Evolutionary conservation across 257 asterid genomes (phyloP).

Genomic region (Primulina tabacum): DNA sequence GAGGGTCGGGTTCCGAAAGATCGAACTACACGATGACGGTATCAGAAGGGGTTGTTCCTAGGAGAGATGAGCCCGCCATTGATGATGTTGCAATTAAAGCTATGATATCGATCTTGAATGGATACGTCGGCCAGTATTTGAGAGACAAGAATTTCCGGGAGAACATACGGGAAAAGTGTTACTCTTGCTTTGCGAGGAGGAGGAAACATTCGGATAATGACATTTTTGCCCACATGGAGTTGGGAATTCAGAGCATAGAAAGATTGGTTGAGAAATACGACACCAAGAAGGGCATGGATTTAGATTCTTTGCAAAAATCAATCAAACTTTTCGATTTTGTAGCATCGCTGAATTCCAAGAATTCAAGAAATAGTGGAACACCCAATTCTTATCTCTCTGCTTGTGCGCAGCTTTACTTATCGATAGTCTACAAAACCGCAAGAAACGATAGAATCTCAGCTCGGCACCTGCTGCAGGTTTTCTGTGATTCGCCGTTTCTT

Average conservation of each 20-base stretch:
- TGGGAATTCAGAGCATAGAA: slow-evolving; percentile 55
- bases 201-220: slow-evolving; percentile 28
- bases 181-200: slow-evolving; percentile 37
- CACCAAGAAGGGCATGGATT: slow-evolving; percentile 33
- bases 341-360: slow-evolving; percentile 38
- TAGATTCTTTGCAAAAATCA: slow-evolving; percentile 43
- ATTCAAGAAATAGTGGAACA: slow-evolving; percentile 22
- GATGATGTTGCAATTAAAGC: slow-evolving; percentile 68
- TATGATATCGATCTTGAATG: slow-evolving; percentile 56
- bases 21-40: slow-evolving; percentile 24
- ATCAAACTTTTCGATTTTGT: slow-evolving; percentile 44
- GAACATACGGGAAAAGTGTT: slow-evolving; percentile 43
- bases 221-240: slow-evolving; percentile 37
- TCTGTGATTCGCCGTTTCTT: slow-evolving; percentile 54
- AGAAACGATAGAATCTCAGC: slow-evolving; percentile 60
- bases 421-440: slow-evolving; percentile 55
- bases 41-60: slow-evolving; percentile 21
- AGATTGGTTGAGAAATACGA: slow-evolving; percentile 39
- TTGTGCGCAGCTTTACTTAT: slow-evolving; percentile 62
- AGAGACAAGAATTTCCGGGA: slow-evolving; percentile 42
- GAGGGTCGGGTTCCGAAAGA: slow-evolving; percentile 38
- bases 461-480: slow-evolving; percentile 54
- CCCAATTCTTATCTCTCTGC: slow-evolving; percentile 50
- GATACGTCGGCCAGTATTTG: slow-evolving; percentile 51
- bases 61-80: slow-evolving; percentile 53